Conservation (phyloP, 2,329 filamentous ascomycete genomes). For the Calonectria pteridis region DNA sequence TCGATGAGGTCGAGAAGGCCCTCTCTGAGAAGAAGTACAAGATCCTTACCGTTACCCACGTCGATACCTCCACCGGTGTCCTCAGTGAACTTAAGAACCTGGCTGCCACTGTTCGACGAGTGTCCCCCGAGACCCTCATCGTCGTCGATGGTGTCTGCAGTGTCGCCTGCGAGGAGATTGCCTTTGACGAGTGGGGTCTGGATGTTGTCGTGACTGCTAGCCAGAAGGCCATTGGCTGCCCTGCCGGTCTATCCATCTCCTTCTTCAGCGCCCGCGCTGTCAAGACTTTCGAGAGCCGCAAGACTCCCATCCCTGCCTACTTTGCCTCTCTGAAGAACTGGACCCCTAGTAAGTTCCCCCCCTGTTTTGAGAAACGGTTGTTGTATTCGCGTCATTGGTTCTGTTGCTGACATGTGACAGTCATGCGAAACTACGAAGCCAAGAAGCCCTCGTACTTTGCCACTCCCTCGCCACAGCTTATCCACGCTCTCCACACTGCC, state of each 20-base stretch:
- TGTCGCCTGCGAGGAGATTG: constrained; percentile 94
- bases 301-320: constrained; percentile 86
- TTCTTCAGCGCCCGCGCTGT: constrained; percentile 94
- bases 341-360: constrained; percentile 78
- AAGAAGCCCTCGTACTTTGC: constrained; percentile 99
- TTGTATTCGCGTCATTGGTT: not conserved
- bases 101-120: constrained; percentile 83
- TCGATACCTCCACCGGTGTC: constrained; percentile 97
- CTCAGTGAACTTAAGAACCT: constrained; percentile 90
- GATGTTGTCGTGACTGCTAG: constrained; percentile 94
- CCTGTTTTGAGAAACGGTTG: not conserved
- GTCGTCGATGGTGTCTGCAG: constrained; percentile 98
- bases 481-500: constrained; percentile 92
- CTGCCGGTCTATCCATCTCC: constrained; percentile 92
- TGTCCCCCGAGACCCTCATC: constrained; percentile 91
- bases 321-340: constrained; percentile 98
- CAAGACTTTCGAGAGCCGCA: constrained; percentile 81
- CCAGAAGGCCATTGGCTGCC: constrained; percentile 97
- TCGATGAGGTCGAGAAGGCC: constrained; percentile 89
- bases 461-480: constrained; percentile 92
- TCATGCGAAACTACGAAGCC: constrained; percentile 99
- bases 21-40: constrained; percentile 94
- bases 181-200: constrained; percentile 94
- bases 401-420: constrained; percentile 54
- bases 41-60: constrained; percentile 93